phyloP scores from a whole-genome alignment of 192 early-diverging fungal genomes.

The Entomortierella beljakovae region DNA sequence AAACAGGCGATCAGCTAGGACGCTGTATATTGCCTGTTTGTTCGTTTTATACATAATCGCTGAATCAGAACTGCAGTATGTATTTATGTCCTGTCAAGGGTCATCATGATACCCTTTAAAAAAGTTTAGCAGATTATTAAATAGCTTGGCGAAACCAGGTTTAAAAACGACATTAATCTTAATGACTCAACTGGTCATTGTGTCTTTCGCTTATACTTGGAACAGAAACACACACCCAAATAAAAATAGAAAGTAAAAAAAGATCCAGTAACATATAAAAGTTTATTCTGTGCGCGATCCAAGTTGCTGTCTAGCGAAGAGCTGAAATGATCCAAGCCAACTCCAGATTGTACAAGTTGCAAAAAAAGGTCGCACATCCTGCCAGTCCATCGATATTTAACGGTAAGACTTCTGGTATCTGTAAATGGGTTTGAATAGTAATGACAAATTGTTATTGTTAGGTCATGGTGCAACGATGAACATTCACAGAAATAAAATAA shows the following conservation, averaged over 20 bases:
- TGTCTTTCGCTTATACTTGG: neutral
- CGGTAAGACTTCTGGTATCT: conserved; percentile 91
- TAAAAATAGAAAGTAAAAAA: neutral
- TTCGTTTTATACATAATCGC: no score
- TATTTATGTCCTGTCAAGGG: no score
- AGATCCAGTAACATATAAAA: conserved; percentile 20
- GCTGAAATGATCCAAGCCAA: conserved; percentile 17
- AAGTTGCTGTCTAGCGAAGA: conserved; percentile 17
- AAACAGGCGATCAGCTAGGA: no score
- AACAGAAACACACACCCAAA: neutral
- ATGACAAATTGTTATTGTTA: no score
- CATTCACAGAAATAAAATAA: neutral
- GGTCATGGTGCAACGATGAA: no score
- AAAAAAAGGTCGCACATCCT: conserved; percentile 41
- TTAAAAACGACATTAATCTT: no score
- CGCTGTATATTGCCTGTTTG: no score
- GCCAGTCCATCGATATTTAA: conserved; percentile 66
- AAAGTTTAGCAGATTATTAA: no score
- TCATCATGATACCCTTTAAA: no score
- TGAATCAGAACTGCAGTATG: no score
- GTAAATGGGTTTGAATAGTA: no score
- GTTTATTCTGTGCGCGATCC: conserved; percentile 51
- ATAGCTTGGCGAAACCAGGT: no score
- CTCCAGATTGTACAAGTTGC: conserved; percentile 34
- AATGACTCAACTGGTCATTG: neutral